Conservation (phyloP, 495 filamentous ascomycete genomes). For the Terfezia boudieri region DNA sequence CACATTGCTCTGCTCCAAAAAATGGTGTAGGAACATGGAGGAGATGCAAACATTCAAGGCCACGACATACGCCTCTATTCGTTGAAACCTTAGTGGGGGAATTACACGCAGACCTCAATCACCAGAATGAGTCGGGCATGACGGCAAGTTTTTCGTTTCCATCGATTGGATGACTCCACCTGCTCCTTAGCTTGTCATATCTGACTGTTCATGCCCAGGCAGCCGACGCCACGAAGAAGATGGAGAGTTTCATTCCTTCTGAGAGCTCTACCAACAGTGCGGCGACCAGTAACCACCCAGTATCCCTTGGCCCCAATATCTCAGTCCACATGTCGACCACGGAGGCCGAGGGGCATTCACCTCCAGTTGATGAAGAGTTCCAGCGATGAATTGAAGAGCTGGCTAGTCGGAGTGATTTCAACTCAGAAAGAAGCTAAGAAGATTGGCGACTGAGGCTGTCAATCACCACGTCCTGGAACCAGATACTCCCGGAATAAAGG, state of each 20-base stretch:
- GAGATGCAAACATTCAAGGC: constrained; percentile 57
- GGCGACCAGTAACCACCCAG: constrained; percentile 23
- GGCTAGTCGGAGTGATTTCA: constrained; percentile 47
- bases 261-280: constrained; percentile 1
- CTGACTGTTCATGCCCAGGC: constrained; percentile 20
- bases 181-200: not conserved
- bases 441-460: constrained; percentile 51
- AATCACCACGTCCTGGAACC: constrained; percentile 28
- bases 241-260: constrained; percentile 33
- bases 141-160: constrained; percentile 19
- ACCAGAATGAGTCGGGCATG: constrained; percentile 39
- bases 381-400: constrained; percentile 54
- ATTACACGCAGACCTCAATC: constrained; percentile 41
- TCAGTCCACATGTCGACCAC: constrained; percentile 43
- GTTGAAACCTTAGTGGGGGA: constrained; percentile 60
- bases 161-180: too few relatives aligned
- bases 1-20: constrained; percentile 56
- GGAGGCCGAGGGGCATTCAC: constrained; percentile 32
- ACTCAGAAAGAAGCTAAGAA: constrained; percentile 44
- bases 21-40: constrained; percentile 54
- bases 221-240: constrained; percentile 46
- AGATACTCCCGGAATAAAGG: constrained; percentile 19
- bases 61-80: constrained; percentile 83
- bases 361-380: constrained; percentile 44
- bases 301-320: constrained; percentile 39